Evolutionary conservation across 2,329 filamentous ascomycete genomes (phyloP), one percentile per base, ranked within the genome.

Genomic region (Claviceps quebecensis): DNA sequence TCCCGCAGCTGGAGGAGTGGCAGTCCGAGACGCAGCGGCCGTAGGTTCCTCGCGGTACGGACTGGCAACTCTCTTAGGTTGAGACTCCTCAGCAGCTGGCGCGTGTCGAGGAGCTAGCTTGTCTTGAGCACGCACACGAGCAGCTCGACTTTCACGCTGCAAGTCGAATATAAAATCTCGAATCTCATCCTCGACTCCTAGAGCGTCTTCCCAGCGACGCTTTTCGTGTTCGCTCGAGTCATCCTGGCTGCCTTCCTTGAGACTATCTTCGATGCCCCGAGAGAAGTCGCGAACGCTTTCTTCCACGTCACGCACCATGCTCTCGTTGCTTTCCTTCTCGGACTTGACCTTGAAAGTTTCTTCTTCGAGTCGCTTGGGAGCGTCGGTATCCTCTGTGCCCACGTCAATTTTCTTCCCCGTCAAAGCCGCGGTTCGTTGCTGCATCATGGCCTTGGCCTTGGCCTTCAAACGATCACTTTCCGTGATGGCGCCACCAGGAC

Each of bases 101-200:
- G 64, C 52, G 46, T 69, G 63, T 36, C 72, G 72, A 5, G 72
- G 66, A 19, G 70, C 66, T 26, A 73, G 72, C 52, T 70, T 76
- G 54, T 81, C 83, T 63, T 77, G 80, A 47, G 72, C 69, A 53
- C 78, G 74, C 53, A 94, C 70, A 53, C 83, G 83, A 50, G 87
- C 76, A 56, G 87, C 77, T 57, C 89, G 81, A 65, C 88, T 94
- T 55, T 83, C 86, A 55, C 91, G 82, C 65, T 96, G 90, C 50
- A 98, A 72, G 59, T 97, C 93, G 64, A 93, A 97, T 65, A 98
- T 98, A 67, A 98, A 97, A 63, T 98, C 93, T 61, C 89, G 87
- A 55, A 97, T 86, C 61, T 95, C 89, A 61, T 98, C 91, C 64
- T 98, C 93, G 29, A 98, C 93, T 29, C 93, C 93, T 39, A 98